phyloP scores from a whole-genome alignment of 345 rosid species.

The Luvunga scandens region DNA sequence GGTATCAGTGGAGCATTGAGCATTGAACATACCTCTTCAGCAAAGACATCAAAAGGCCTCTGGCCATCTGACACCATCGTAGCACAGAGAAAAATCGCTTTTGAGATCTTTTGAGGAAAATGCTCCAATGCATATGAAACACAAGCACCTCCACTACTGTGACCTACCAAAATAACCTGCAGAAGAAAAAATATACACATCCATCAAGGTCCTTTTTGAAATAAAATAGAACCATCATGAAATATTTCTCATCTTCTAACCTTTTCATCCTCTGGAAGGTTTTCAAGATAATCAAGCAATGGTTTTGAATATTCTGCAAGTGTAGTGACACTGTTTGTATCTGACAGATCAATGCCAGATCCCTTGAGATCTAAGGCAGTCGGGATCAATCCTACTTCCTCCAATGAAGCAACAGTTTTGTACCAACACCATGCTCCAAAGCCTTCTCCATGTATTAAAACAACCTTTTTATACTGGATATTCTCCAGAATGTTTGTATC shows the following conservation, averaged over 20 bases:
- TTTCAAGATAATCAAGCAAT: slow-evolving; percentile 56
- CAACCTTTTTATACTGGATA: slow-evolving; percentile 52
- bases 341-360: slow-evolving; percentile 73
- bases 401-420: slow-evolving; percentile 73
- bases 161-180: slow-evolving; percentile 90
- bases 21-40: slow-evolving; percentile 67
- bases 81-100: slow-evolving; percentile 84
- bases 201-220: not conserved
- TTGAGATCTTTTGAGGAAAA: slow-evolving; percentile 70
- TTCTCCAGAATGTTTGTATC: slow-evolving; percentile 64
- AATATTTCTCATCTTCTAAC: slow-evolving; percentile 27
- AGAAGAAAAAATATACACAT: not conserved
- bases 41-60: slow-evolving; percentile 89
- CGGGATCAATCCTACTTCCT: slow-evolving; percentile 80
- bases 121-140: slow-evolving; percentile 80
- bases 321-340: slow-evolving; percentile 60
- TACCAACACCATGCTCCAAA: slow-evolving; percentile 99
- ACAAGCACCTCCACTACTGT: slow-evolving; percentile 89
- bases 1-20: not conserved
- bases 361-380: slow-evolving; percentile 79
- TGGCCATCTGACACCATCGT: slow-evolving; percentile 89
- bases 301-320: slow-evolving; percentile 85
- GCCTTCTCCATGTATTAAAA: slow-evolving; percentile 90
- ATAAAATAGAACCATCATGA: not conserved
- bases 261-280: slow-evolving; percentile 83